phyloP scores from a whole-genome alignment of 352 stramenopile genomes.

The Pythium phragmiticola region DNA sequence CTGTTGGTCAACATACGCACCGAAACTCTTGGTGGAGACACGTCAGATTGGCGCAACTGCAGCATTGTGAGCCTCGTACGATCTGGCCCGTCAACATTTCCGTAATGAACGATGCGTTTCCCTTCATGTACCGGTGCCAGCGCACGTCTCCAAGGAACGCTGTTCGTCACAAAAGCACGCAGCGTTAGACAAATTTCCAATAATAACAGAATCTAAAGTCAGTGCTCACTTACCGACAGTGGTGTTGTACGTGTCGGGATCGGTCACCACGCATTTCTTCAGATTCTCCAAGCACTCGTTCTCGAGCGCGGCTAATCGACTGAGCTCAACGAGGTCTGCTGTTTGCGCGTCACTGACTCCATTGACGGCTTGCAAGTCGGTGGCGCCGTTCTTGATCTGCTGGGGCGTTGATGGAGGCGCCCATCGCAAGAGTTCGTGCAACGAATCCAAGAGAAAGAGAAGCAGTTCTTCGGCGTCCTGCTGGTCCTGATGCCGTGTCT shows the following conservation, averaged over 20 bases:
- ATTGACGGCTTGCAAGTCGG: not conserved
- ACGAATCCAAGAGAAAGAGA: slow-evolving; percentile 62
- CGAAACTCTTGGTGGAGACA: slow-evolving; percentile 68
- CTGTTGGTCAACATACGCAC: slow-evolving; percentile 16
- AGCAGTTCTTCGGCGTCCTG: slow-evolving; percentile 84
- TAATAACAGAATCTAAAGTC: not conserved
- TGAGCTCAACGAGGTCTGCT: slow-evolving; percentile 7
- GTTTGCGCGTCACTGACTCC: not conserved
- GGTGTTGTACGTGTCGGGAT: slow-evolving; percentile 54
- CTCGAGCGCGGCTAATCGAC: slow-evolving; percentile 30
- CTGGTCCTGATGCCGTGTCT: slow-evolving; percentile 53
- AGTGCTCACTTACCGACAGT: slow-evolving; percentile 48
- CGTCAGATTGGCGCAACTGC: slow-evolving; percentile 66
- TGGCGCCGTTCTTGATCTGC: not conserved
- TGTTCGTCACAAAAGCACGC: slow-evolving; percentile 17
- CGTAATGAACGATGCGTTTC: slow-evolving; percentile 68
- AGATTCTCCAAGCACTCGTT: slow-evolving; percentile 27
- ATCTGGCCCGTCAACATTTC: slow-evolving; percentile 70
- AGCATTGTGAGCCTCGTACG: slow-evolving; percentile 77
- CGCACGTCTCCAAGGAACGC: slow-evolving; percentile 53
- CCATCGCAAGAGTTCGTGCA: slow-evolving; percentile 50
- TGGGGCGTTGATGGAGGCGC: slow-evolving; percentile 8
- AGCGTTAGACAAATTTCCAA: not conserved
- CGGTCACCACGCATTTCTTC: slow-evolving; percentile 32
- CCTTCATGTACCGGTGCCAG: slow-evolving; percentile 56